A percentile compares a stretch with the other conserved stretches of the same genome.
These are phyloP conservation scores for Oryza brachyantha DNA, from an alignment of 176 grass and related monocot genomes.

Conservation along the genomic window DNA sequence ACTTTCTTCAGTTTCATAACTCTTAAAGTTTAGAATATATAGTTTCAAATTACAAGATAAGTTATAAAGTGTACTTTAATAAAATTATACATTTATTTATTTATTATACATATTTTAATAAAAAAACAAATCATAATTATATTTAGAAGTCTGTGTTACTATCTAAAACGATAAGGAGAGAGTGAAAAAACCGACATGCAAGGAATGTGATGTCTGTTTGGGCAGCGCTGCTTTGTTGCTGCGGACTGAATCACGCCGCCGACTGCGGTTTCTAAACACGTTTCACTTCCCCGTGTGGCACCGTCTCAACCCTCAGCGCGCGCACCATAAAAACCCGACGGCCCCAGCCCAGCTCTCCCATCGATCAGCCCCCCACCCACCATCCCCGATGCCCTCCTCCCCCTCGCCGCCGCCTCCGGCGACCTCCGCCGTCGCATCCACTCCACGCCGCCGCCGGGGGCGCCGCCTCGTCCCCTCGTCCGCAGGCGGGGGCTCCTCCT, in stretches of 20 bases:
- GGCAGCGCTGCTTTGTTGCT: neutral
- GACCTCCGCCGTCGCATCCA: neutral
- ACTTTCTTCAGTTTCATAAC: no score
- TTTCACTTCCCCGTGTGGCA: neutral
- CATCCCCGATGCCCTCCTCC: constrained; percentile 28
- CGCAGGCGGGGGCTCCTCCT: neutral
- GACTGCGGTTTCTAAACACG: neutral
- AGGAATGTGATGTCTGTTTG: neutral
- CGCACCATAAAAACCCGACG: constrained; percentile 25
- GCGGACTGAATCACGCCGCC: neutral
- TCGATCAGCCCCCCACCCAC: no score
- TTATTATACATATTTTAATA: no score
- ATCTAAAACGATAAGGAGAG: no score
- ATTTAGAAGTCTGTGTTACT: no score
- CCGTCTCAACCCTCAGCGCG: neutral
- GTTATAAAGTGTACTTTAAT: no score
- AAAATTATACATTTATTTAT: no score
- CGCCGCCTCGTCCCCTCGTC: constrained; percentile 14
- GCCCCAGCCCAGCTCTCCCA: neutral
- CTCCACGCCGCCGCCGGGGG: neutral
- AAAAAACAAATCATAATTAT: no score
- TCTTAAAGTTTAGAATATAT: no score
- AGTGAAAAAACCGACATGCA: no score
- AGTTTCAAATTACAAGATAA: no score
- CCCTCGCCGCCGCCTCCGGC: constrained; percentile 7